These are phyloP conservation scores for Haplographium delicatum DNA, from an alignment of 495 filamentous ascomycete genomes.

Conservation along the genomic window DNA sequence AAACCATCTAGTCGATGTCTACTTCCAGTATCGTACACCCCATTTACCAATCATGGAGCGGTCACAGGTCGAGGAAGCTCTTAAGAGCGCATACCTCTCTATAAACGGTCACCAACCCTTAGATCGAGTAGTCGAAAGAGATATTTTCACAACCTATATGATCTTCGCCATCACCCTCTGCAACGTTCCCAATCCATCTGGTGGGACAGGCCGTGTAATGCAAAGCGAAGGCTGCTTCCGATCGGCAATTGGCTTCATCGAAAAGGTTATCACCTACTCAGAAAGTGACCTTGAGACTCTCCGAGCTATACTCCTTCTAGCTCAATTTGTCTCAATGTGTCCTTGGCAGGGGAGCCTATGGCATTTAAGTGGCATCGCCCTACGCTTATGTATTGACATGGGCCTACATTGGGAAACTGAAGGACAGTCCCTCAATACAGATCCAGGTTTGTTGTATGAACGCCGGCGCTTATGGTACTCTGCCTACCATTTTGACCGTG, in stretches of 20 bases:
- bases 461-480: constrained; percentile 24
- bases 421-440: neutral
- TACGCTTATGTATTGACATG: constrained; percentile 25
- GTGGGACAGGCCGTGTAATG: constrained; percentile 10
- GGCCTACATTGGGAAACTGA: constrained; percentile 28
- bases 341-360: constrained; percentile 25
- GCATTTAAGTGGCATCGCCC: constrained; percentile 26
- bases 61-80: constrained; percentile 16
- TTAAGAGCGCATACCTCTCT: constrained; percentile 20
- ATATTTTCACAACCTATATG: constrained; percentile 26
- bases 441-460: constrained; percentile 18
- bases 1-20: constrained; percentile 25
- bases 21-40: constrained; percentile 27
- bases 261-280: constrained; percentile 24
- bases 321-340: constrained; percentile 26
- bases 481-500: constrained; percentile 25
- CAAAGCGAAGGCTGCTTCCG: constrained; percentile 28
- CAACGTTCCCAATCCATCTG: constrained; percentile 16
- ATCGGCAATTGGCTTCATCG: constrained; percentile 24
- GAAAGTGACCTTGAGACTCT: constrained; percentile 25
- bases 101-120: constrained; percentile 6
- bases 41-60: constrained; percentile 24
- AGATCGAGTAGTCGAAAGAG: constrained; percentile 11
- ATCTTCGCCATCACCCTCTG: constrained; percentile 26
- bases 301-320: constrained; percentile 21